These are phyloP conservation scores for Desmodesmus armatus DNA, from an alignment of 139 green algal species.

Conservation along the genomic window DNA sequence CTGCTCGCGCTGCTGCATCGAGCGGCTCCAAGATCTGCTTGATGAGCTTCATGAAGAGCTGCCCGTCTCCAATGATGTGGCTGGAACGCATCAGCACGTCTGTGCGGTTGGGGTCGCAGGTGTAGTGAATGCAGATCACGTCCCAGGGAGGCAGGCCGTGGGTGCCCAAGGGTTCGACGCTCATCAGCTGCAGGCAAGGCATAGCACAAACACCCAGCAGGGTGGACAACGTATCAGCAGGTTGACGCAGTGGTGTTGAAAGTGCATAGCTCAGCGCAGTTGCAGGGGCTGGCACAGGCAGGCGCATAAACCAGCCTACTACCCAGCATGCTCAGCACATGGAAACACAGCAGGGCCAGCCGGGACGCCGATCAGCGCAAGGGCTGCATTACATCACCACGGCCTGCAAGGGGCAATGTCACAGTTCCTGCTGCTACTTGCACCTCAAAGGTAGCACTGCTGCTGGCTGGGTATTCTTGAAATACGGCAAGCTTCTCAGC, in stretches of 20 bases:
- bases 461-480: no score
- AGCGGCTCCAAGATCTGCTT: slow-evolving; percentile 37
- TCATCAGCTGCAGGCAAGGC: slow-evolving; percentile 35
- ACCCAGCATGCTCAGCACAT: no score
- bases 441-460: no score
- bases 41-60: slow-evolving; percentile 49
- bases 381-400: no score
- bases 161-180: not conserved
- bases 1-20: slow-evolving; percentile 34
- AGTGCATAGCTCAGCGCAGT: no score
- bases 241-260: no score
- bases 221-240: not conserved
- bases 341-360: no score
- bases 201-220: not conserved
- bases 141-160: slow-evolving; percentile 35
- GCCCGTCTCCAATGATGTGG: slow-evolving; percentile 47
- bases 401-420: no score
- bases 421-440: no score
- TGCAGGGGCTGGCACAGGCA: not conserved
- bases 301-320: no score
- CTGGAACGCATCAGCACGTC: slow-evolving; percentile 36
- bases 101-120: slow-evolving; percentile 19
- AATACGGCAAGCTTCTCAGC: no score
- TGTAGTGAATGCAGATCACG: slow-evolving; percentile 28
- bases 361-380: no score